These are phyloP conservation scores for Theobroma cacao DNA, from an alignment of 345 rosid species.

Conservation along the genomic window DNA sequence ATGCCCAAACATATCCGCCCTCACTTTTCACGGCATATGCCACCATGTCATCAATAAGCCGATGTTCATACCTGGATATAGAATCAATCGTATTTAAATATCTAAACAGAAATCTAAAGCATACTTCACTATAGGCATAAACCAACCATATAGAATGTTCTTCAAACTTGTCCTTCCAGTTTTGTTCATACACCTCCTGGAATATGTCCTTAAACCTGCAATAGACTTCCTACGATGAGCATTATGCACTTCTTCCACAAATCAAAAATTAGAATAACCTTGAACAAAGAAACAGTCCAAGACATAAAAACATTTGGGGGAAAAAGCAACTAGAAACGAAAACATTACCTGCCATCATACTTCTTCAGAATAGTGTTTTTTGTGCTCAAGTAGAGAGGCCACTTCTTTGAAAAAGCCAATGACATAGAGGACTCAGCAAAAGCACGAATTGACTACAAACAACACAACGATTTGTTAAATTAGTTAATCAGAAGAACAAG, in stretches of 20 bases:
- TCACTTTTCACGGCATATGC: conserved; percentile 95
- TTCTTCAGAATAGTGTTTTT: conserved; percentile 96
- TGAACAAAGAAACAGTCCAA: neutral
- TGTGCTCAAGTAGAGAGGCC: conserved; percentile 97
- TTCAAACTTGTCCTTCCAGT: conserved; percentile 90
- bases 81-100: conserved; percentile 7
- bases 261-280: neutral
- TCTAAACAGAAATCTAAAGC: neutral
- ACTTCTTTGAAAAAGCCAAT: conserved; percentile 76
- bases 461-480: conserved; percentile 12
- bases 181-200: conserved; percentile 87
- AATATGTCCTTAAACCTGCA: conserved; percentile 95
- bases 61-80: conserved; percentile 84
- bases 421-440: conserved; percentile 98
- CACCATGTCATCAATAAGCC: conserved; percentile 98
- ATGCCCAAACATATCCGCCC: conserved; percentile 99
- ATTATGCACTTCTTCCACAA: conserved; percentile 6
- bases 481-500: conserved; percentile 10
- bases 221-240: conserved; percentile 18
- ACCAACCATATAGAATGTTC: conserved; percentile 84
- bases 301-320: neutral
- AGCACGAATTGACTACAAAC: conserved; percentile 71
- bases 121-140: conserved; percentile 3
- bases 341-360: conserved; percentile 91
- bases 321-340: conserved; percentile 12